Evolutionary conservation across 108 stramenopile genomes (phyloP).

Genomic region (Conticribra weissflogii): DNA sequence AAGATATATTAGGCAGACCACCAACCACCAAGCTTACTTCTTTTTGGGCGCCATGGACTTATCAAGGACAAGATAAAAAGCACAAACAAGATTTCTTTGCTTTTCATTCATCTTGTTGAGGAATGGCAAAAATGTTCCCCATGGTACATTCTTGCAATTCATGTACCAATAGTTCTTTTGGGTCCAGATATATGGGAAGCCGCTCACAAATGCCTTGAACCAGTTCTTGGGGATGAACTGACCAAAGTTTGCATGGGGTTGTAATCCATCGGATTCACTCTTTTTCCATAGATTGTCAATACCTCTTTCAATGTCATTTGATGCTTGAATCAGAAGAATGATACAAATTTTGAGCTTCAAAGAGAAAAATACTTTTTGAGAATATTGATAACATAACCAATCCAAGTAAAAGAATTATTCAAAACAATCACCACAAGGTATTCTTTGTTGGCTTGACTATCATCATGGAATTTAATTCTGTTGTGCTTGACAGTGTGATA

Average conservation of each 20-base stretch:
- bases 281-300: slow-evolving; percentile 23
- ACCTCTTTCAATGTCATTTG: slow-evolving; percentile 2
- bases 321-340: slow-evolving; percentile 11
- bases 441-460: slow-evolving; percentile 6
- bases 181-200: slow-evolving; percentile 26
- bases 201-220: slow-evolving; percentile 18
- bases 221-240: slow-evolving; percentile 13
- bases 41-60: slow-evolving; percentile 18
- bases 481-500: background rate
- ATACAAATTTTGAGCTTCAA: slow-evolving; percentile 29
- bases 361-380: background rate
- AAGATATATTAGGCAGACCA: slow-evolving; percentile 15
- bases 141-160: background rate
- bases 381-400: background rate
- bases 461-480: slow-evolving; percentile 9
- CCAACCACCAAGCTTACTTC: slow-evolving; percentile 24
- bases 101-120: slow-evolving; percentile 1
- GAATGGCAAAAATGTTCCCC: slow-evolving; percentile 13
- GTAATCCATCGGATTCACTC: slow-evolving; percentile 9
- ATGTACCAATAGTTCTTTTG: slow-evolving; percentile 16
- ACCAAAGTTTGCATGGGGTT: slow-evolving; percentile 10
- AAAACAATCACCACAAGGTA: slow-evolving; percentile 7
- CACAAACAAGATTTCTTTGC: background rate
- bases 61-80: slow-evolving; percentile 7
- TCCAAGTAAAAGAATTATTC: background rate